Conservation (phyloP, 2,329 filamentous ascomycete species). For the Pseudocercospora fuligena region DNA sequence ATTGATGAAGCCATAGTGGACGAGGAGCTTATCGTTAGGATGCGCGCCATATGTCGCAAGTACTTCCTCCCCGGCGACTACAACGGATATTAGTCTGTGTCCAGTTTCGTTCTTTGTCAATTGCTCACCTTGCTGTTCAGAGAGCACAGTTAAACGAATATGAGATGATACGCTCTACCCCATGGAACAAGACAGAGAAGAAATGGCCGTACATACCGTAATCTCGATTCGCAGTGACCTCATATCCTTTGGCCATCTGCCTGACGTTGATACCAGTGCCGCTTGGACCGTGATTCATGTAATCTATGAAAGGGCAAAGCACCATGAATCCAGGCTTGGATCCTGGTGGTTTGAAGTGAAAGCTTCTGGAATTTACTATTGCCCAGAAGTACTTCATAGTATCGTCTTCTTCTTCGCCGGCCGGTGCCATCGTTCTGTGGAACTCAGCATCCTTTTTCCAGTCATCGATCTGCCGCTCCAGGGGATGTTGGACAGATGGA, state of each 20-base stretch:
- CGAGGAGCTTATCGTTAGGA: constrained; percentile 72
- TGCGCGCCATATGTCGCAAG: constrained; percentile 73
- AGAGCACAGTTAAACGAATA: neutral
- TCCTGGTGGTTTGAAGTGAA: constrained; percentile 59
- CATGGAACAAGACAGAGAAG: neutral
- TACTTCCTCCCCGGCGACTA: constrained; percentile 55
- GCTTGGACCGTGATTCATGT: constrained; percentile 64
- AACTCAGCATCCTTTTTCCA: constrained; percentile 33
- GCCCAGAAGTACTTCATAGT: constrained; percentile 63
- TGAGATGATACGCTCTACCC: neutral
- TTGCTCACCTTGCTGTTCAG: constrained; percentile 2
- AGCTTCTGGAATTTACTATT: constrained; percentile 64
- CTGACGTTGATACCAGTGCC: constrained; percentile 56
- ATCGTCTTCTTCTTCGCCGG: constrained; percentile 18
- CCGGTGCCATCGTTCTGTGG: neutral
- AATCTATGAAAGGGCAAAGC: constrained; percentile 73
- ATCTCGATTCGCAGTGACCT: constrained; percentile 56
- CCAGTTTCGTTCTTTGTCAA: neutral
- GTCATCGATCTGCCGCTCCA: constrained; percentile 39
- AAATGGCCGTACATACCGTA: constrained; percentile 48
- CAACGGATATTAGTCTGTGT: constrained; percentile 2
- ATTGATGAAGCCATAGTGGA: constrained; percentile 64
- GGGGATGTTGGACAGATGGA: constrained; percentile 40
- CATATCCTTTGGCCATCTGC: constrained; percentile 59
- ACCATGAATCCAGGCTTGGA: constrained; percentile 65